Evolutionary conservation across 2,329 filamentous ascomycete genomes (phyloP), one percentile per base, ranked within the genome.

Genomic region (Colletotrichum zoysiae): DNA sequence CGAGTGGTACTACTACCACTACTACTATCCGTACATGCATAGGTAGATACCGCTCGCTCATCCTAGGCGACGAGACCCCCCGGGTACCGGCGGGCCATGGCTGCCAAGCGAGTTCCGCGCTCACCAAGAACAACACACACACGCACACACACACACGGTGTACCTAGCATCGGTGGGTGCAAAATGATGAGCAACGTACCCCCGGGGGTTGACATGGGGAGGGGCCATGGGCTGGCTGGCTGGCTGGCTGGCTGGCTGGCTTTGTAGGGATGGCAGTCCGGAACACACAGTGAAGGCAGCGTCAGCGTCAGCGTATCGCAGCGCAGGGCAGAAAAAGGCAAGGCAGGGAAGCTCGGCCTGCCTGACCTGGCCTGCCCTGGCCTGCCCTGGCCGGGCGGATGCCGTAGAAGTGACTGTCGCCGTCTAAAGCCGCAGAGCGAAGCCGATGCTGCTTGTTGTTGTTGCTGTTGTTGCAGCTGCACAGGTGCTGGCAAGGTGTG

Each of bases 201-300:
- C 18, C 46, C 20, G 46, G 42, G 53, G 20, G 53, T 30, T 38
- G 50, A 30, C 50, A 53, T 51, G 50, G 44, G 42, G 42, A 6
- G 18, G 42, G 42, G 42, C 6, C 42, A 44, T 44, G 42, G 44
- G 53, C 53, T 57, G 20, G 53, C n/a, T 40, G 20, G 53, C n/a
- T 40, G 20, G 53, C n/a, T 40, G 20, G 53, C n/a, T 40, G 44
- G 53, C 53, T 57, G 20, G 53, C 53, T 57, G 20, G 53, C n/a
- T 40, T 16, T 38, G 53, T 57, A 23, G 7, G 33, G 20, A 16
- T 57, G 53, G 30, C 23, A 9, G 53, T 38, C 35, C 20, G 53
- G 53, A 38, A 57, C n/a, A n/a, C n/a, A n/a, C 20, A 20, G 53
- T 56, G 53, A 56, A 38, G 35, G 53, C 53, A 56, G 53, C 33